A percentile compares a stretch with the other conserved stretches of the same genome.
phyloP scores from a whole-genome alignment of 768 basidiomycete species.

The Kockovaella imperatae region DNA sequence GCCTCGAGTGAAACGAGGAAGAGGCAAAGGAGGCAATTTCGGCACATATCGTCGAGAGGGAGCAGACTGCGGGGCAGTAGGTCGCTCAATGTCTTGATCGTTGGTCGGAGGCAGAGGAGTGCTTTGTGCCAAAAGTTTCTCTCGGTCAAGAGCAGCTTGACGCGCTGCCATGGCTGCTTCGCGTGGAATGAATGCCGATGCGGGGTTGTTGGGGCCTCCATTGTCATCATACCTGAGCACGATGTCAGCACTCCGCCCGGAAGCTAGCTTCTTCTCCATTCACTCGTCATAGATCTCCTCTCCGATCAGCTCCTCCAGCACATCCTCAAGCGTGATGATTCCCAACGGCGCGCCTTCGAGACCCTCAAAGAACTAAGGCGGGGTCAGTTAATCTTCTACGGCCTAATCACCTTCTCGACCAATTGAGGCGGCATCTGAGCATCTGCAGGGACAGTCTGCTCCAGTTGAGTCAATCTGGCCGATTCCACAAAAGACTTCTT shows the following conservation, averaged over 20 bases:
- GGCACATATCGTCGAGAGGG: conserved; percentile 6
- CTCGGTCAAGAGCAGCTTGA: conserved; percentile 23
- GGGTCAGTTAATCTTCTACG: not conserved
- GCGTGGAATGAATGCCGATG: conserved; percentile 48
- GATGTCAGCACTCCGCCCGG: not conserved
- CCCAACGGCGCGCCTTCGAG: conserved; percentile 82
- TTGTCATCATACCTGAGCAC: conserved; percentile 52
- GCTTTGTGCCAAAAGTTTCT: conserved; percentile 11
- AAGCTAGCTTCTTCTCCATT: conserved; percentile 4
- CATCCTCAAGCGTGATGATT: conserved; percentile 88
- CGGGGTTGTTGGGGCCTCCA: conserved; percentile 48
- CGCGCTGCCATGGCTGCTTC: conserved; percentile 30
- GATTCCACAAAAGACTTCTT: conserved; percentile 36
- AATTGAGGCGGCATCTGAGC: conserved; percentile 68
- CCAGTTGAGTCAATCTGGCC: conserved; percentile 47
- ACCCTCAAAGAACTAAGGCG: conserved; percentile 62
- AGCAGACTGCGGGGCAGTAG: not conserved
- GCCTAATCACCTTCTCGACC: conserved; percentile 59
- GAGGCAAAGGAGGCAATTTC: conserved; percentile 7
- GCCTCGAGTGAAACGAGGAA: conserved; percentile 10
- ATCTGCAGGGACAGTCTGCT: conserved; percentile 83
- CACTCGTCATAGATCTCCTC: conserved; percentile 92
- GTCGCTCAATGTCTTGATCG: conserved; percentile 18
- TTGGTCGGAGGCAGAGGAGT: conserved; percentile 15
- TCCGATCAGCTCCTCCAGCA: conserved; percentile 85